A percentile compares a stretch with the other conserved stretches of the same genome.
These are phyloP conservation scores for Penicillium riverlandense DNA, from an alignment of 495 filamentous ascomycete species.

Conservation along the genomic window DNA sequence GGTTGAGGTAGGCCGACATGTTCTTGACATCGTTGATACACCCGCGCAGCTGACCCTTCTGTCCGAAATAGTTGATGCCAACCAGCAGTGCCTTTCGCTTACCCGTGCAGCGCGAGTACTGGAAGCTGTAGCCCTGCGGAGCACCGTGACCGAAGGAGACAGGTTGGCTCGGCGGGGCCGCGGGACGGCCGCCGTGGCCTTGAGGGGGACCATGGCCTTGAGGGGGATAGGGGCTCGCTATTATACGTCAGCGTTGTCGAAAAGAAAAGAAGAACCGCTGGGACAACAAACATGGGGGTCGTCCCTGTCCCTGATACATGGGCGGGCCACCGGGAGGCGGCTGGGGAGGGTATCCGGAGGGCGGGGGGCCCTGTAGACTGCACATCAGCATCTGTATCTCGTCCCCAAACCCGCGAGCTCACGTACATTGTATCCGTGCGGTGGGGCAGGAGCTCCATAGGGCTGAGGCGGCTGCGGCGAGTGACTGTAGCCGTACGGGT, in stretches of 20 bases:
- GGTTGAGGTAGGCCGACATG: conserved; percentile 87
- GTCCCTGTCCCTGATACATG: conserved; percentile 29
- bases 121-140: conserved; percentile 70
- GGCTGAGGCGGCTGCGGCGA: conserved; percentile 33
- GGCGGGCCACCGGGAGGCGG: conserved; percentile 31
- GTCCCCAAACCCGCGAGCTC: background rate
- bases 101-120: conserved; percentile 89
- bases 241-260: background rate
- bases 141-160: conserved; percentile 70
- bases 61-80: conserved; percentile 96
- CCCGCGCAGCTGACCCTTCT: conserved; percentile 83
- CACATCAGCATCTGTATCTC: conserved; percentile 9
- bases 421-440: conserved; percentile 38
- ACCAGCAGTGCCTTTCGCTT: conserved; percentile 88
- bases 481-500: conserved; percentile 41
- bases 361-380: conserved; percentile 16
- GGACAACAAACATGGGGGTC: conserved; percentile 27
- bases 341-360: conserved; percentile 20
- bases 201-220: too few species aligned
- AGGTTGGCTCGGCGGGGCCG: conserved; percentile 33
- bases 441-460: conserved; percentile 33
- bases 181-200: conserved; percentile 27
- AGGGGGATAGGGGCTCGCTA: conserved; percentile 22
- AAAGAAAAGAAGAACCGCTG: background rate
- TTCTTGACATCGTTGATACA: conserved; percentile 99